These are phyloP conservation scores for Phalaenopsis aphrodite DNA, from an alignment of 106 monocot species.

Conservation along the genomic window DNA sequence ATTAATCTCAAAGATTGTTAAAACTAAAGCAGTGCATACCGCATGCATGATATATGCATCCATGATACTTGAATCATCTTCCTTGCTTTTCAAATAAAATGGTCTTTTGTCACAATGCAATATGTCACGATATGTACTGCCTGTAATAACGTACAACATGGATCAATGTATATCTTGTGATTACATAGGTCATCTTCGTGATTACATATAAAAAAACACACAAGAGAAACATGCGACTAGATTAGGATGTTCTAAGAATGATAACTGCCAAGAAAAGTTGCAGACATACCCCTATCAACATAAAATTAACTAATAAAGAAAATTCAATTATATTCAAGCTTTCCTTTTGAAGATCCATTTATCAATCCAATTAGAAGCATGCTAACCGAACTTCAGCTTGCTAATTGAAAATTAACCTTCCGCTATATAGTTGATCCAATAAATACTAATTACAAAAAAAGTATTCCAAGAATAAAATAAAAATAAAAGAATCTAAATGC, in stretches of 20 bases:
- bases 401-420: not conserved
- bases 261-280: not conserved
- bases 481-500: no score
- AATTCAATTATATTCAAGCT: not conserved
- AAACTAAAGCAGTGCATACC: constrained; percentile 28
- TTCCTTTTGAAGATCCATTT: not conserved
- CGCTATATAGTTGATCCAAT: not conserved
- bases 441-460: no score
- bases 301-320: not conserved
- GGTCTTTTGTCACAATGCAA: constrained; percentile 88
- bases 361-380: not conserved
- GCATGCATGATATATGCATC: constrained; percentile 94
- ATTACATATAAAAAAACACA: not conserved
- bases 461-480: no score
- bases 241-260: not conserved
- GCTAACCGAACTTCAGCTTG: not conserved
- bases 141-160: constrained; percentile 29
- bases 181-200: not conserved
- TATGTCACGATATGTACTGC: constrained; percentile 81
- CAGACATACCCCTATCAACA: not conserved
- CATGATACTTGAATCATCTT: constrained; percentile 76
- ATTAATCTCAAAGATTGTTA: not conserved
- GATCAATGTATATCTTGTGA: not conserved
- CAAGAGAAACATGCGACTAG: not conserved
- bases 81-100: constrained; percentile 69